Base-by-base conservation (phyloP, 169 alveolate genomes). In the Blepharisma undulans region DNA sequence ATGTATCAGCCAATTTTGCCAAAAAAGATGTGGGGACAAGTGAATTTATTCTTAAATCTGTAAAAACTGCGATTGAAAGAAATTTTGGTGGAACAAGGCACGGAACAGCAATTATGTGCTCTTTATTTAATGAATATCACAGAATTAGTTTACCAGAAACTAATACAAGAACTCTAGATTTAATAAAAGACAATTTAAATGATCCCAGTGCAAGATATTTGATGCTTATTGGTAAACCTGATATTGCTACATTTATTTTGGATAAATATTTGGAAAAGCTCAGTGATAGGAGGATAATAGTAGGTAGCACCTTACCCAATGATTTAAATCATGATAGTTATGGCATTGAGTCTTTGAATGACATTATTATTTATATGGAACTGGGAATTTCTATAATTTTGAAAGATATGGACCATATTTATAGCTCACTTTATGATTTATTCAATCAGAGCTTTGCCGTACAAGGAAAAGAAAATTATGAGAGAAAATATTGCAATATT, bases 401-500 rank as follows among this genome's bases (percentile, higher is more conserved):
- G 29, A 86, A 93, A 86, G 82, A 93, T 84, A 76, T 93, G 85
- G 94, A 93, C 82, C 30, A 80, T 25, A 93, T 93, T 14, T 93
- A 93, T 82, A 93, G 93, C 79, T 88, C 93, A 27, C 61, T 93
- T 76, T 93, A 91, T 87, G 96, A 93, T 88, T 86, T 93, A 85
- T 91, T 93, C 88, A 93, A 93, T 82, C 96, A 93, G 84, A 93
- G 90, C 61, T 93, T 93, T 90, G 82, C 92, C 18, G 89, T 72
- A 77, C 27, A 19, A 66, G 80, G 84, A 27, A 6, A 0, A 34
- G 71, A 30, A 12, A 36, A 8, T 8, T 5, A 8, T 78, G 25
- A 19, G 25, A 12, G 60, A 78, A 93, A 89, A 76, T 93, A 93
- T 85, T 81, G 94, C n/a, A 91, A 93, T 81, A 87, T 93, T 76